phyloP scores from a whole-genome alignment of 495 filamentous ascomycete genomes.

The Sordaria brevicollis region DNA sequence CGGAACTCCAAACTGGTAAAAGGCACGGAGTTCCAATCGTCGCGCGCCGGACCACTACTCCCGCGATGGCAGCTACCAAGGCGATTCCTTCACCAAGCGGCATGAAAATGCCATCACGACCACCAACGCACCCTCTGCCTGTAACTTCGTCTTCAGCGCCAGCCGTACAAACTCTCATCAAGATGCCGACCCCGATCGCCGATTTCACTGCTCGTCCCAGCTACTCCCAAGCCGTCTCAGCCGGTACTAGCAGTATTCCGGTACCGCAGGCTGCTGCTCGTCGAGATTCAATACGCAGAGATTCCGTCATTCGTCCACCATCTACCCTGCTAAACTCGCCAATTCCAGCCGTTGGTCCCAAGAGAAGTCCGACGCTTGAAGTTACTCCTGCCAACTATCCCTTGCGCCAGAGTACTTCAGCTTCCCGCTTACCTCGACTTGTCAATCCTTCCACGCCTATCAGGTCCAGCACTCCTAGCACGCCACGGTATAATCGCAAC shows the following conservation, averaged over 20 bases:
- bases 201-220: constrained; percentile 4
- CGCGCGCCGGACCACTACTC: not conserved
- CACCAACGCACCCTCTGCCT: constrained; percentile 5
- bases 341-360: not conserved
- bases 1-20: constrained; percentile 7
- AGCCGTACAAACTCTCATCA: not conserved
- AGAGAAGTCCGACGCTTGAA: constrained; percentile 7
- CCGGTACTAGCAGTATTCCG: not conserved
- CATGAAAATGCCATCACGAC: constrained; percentile 10
- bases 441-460: constrained; percentile 22
- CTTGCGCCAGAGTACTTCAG: constrained; percentile 19
- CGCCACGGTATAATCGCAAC: constrained; percentile 12
- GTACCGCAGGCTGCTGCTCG: not conserved
- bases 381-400: constrained; percentile 11
- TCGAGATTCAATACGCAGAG: not conserved
- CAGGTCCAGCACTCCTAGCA: constrained; percentile 16
- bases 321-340: not conserved
- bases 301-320: constrained; percentile 3
- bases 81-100: constrained; percentile 1
- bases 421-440: constrained; percentile 18
- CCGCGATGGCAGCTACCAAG: not conserved
- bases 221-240: constrained; percentile 12
- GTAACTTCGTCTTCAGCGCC: not conserved
- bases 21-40: not conserved
- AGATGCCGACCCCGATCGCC: constrained; percentile 1